These are phyloP conservation scores for Claviceps maximensis DNA, from an alignment of 2,329 filamentous ascomycete genomes.

Conservation along the genomic window DNA sequence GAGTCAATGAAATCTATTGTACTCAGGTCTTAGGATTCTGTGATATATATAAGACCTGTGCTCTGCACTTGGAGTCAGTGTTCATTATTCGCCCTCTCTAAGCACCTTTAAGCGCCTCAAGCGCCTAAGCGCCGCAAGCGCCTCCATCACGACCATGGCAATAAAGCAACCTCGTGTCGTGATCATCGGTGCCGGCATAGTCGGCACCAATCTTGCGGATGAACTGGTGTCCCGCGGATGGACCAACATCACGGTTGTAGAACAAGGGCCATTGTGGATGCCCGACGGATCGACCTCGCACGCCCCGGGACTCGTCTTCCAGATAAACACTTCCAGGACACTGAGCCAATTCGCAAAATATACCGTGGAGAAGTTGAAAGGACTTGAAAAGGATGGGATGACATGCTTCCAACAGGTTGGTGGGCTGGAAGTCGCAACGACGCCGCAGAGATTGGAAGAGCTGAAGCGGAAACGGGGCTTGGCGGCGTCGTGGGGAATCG, in stretches of 20 bases:
- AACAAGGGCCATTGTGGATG: slow-evolving; percentile 49
- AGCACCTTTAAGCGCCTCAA: no score
- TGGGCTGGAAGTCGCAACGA: slow-evolving; percentile 49
- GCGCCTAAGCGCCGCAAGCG: no score
- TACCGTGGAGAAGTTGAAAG: slow-evolving; percentile 46
- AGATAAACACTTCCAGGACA: slow-evolving; percentile 44
- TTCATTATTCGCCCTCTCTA: no score
- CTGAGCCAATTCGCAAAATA: slow-evolving; percentile 47
- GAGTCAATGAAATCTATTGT: no score
- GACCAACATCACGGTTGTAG: slow-evolving; percentile 49
- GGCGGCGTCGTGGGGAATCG: slow-evolving; percentile 47
- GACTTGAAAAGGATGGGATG: slow-evolving; percentile 25
- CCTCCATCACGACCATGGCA: slow-evolving; percentile 17
- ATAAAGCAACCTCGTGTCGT: slow-evolving; percentile 31
- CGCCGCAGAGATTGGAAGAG: slow-evolving; percentile 42
- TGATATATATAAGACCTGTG: no score
- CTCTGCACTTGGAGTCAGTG: no score
- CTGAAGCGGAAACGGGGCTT: slow-evolving; percentile 50
- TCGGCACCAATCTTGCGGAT: slow-evolving; percentile 50
- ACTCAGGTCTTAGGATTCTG: no score
- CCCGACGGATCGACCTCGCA: slow-evolving; percentile 54
- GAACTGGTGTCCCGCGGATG: slow-evolving; percentile 50
- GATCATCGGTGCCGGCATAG: slow-evolving; percentile 51
- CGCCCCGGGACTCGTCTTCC: slow-evolving; percentile 50
- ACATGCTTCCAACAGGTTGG: slow-evolving; percentile 50